Evolutionary conservation across 345 rosid species (phyloP).

Genomic region (Syzygium aqueum): DNA sequence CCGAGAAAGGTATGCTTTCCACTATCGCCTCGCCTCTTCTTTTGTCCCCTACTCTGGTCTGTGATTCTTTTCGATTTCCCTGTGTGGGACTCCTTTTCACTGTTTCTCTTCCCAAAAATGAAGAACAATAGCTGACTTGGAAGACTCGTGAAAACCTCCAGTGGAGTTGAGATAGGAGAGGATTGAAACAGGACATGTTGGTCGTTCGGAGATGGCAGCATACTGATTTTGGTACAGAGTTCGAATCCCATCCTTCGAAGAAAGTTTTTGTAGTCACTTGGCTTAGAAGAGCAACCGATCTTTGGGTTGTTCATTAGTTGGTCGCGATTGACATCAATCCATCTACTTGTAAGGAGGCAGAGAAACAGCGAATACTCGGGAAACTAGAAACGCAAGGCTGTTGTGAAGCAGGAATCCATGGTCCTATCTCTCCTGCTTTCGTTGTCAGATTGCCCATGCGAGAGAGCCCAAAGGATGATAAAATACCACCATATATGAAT

Average conservation of each 20-base stretch:
- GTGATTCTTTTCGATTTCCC: neutral
- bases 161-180: neutral
- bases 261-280: neutral
- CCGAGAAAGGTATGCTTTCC: constrained; percentile 21
- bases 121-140: neutral
- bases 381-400: neutral
- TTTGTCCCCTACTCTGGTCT: neutral
- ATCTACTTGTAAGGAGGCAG: neutral
- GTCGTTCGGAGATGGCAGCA: neutral
- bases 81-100: no score
- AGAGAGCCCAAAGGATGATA: neutral
- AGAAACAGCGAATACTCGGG: neutral
- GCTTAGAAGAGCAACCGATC: neutral
- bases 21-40: no score
- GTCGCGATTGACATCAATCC: neutral
- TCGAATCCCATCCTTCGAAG: neutral
- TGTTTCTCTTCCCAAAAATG: no score
- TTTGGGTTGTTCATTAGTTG: neutral
- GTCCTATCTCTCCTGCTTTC: neutral
- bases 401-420: neutral
- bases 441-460: neutral
- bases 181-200: neutral
- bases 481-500: rapidly evolving
- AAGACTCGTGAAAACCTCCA: neutral
- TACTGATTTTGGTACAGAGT: neutral